Conservation (phyloP, 768 basidiomycete genomes). For the Macrolepiota fuliginosa region DNA sequence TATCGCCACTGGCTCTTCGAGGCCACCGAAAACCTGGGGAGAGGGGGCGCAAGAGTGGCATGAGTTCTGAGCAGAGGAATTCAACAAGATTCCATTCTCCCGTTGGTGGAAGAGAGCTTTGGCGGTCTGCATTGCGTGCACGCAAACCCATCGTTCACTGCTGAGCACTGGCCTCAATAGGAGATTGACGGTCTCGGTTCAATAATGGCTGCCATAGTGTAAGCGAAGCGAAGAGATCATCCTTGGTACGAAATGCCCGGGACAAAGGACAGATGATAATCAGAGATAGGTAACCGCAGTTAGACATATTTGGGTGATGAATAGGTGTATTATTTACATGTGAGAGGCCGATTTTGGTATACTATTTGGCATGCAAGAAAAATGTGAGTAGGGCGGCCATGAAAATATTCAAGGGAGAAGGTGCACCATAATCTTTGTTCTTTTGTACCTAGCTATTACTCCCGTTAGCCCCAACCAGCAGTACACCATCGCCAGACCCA, state of each 20-base stretch:
- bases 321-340: too few species aligned
- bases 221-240: slow-evolving; percentile 88
- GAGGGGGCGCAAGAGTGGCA: slow-evolving; percentile 89
- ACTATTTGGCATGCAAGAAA: too few species aligned
- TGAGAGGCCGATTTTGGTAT: too few species aligned
- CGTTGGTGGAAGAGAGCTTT: slow-evolving; percentile 87
- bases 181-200: slow-evolving; percentile 80
- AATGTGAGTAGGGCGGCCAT: too few species aligned
- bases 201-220: slow-evolving; percentile 71
- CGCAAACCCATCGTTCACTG: slow-evolving; percentile 73
- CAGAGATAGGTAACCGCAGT: too few species aligned
- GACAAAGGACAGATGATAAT: too few species aligned
- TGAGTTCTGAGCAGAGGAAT: slow-evolving; percentile 78
- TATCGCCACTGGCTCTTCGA: slow-evolving; percentile 86
- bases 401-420: too few species aligned
- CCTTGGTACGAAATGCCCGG: slow-evolving; percentile 90
- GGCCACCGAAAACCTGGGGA: slow-evolving; percentile 81
- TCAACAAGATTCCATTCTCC: slow-evolving; percentile 72
- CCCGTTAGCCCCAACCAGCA: too few species aligned
- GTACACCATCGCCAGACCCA: too few species aligned
- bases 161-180: slow-evolving; percentile 89
- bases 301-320: too few species aligned
- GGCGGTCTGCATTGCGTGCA: slow-evolving; percentile 83
- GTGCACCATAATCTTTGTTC: too few species aligned
- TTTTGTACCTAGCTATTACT: too few species aligned